Evolutionary conservation across 2,329 filamentous ascomycete species (phyloP), one percentile per base, ranked within the genome.

Genomic region (Alternaria panax): DNA sequence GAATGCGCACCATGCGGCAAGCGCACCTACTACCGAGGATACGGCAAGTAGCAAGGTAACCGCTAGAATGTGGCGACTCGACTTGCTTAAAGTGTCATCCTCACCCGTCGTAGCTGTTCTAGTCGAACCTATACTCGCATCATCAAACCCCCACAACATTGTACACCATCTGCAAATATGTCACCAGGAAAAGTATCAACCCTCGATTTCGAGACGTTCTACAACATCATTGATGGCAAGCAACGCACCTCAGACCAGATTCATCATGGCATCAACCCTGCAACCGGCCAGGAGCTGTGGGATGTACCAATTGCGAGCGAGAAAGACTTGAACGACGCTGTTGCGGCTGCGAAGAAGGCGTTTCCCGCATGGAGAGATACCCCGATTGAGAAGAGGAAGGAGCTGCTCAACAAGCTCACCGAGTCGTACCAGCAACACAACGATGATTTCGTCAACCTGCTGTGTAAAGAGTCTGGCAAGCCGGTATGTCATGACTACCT

Each of bases 151-250:
- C 22, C 18, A 41, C 12, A 9, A 4, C 28, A 18, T 18, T 43
- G 27, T 18, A 42, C 48, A 27, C 30, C 22, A 47, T 48, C 51
- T 50, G 43, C 64, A 48, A 79, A 53, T 65, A 83, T 82, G 81
- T 81, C 80, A 75, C 80, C 80, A 32, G 78, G 76, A 60, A 81
- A 81, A 63, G 74, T 80, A 18, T 74, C 75, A 50, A 72, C 64
- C 43, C 60, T 78, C 59, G 70, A 79, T 32, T 80, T 78, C 57
- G 72, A 79, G 62, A 82, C 78, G 43, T 86, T 84, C 70, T 77
- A 79, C 59, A 87, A 86, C 75, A 78, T 84, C 54, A 81, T 86
- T 63, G 79, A 85, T 62, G 84, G 83, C 58, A 74, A 84, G 72
- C 72, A 82, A 59, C 76, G 77, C 18, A 71, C 78, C 18, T 83